These are phyloP conservation scores for Volvariella volvacea DNA, from an alignment of 1,284 basidiomycete genomes.

Conservation along the genomic window DNA sequence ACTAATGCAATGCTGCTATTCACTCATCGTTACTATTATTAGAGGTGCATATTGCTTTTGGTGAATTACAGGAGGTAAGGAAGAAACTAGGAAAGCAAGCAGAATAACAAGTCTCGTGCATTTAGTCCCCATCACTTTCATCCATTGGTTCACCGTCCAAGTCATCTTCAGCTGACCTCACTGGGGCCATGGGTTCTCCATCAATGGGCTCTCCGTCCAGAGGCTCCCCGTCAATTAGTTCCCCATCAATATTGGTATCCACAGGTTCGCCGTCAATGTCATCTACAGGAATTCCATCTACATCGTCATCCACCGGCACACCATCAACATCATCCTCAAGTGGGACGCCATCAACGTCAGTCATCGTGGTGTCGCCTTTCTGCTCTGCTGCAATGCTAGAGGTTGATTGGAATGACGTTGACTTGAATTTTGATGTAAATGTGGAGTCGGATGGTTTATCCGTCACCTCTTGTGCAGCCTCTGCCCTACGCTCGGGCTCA, in stretches of 20 bases:
- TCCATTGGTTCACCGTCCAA: constrained; percentile 25
- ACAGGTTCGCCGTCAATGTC: constrained; percentile 50
- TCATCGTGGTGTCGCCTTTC: constrained; percentile 18
- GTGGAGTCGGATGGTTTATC: constrained; percentile 22
- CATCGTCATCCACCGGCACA: constrained; percentile 42
- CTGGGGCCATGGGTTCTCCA: constrained; percentile 27
- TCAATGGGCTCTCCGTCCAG: constrained; percentile 20
- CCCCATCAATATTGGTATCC: constrained; percentile 38
- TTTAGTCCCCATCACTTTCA: constrained; percentile 2
- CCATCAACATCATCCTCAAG: constrained; percentile 41
- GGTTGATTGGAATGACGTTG: constrained; percentile 55
- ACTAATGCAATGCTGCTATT: constrained; percentile 1
- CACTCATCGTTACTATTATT: background rate
- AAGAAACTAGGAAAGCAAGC: background rate
- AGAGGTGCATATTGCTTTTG: background rate
- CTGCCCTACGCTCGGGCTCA: constrained; percentile 20
- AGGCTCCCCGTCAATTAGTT: constrained; percentile 30
- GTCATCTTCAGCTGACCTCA: constrained; percentile 29
- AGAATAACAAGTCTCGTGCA: background rate
- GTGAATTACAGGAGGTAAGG: no score
- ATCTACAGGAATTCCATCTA: constrained; percentile 34
- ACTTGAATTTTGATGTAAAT: constrained; percentile 67
- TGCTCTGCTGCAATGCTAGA: constrained; percentile 40
- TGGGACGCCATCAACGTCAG: constrained; percentile 29
- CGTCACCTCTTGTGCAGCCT: constrained; percentile 23